Evolutionary conservation across 768 basidiomycete species (phyloP).

Genomic region (Mycena metata): DNA sequence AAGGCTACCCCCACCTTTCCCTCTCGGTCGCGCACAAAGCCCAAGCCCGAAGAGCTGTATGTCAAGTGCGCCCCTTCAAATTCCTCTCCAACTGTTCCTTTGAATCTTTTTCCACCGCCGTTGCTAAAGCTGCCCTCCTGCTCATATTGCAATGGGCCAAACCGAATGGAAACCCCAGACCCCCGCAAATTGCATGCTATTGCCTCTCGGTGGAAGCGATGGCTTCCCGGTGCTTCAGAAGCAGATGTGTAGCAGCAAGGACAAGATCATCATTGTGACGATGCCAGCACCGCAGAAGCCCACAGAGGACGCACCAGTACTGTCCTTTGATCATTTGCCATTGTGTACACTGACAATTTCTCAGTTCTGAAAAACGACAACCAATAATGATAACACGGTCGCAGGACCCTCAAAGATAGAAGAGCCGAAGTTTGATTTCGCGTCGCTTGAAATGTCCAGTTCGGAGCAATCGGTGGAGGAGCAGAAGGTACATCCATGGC

Average conservation of each 20-base stretch:
- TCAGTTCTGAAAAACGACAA: neutral
- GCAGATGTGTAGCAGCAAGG: neutral
- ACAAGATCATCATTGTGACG: neutral
- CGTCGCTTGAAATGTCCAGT: no score
- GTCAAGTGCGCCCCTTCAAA: neutral
- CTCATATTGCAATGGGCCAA: neutral
- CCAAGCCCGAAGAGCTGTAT: neutral
- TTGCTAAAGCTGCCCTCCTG: no score
- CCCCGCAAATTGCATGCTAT: neutral
- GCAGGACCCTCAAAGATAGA: no score
- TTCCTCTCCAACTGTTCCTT: neutral
- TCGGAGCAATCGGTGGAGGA: no score
- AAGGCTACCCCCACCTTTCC: neutral
- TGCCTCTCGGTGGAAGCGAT: neutral
- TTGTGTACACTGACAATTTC: neutral
- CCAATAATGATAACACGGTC: neutral
- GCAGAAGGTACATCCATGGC: no score
- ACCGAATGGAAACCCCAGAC: neutral
- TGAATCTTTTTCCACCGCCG: neutral
- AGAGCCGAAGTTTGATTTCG: no score
- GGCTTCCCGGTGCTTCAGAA: neutral
- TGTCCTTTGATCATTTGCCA: no score
- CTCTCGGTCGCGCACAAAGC: neutral
- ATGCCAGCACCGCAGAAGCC: neutral
- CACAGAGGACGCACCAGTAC: conserved; percentile 1